These are phyloP conservation scores for Endocladia muricata DNA, from an alignment of 31 red algal species.

Conservation along the genomic window DNA sequence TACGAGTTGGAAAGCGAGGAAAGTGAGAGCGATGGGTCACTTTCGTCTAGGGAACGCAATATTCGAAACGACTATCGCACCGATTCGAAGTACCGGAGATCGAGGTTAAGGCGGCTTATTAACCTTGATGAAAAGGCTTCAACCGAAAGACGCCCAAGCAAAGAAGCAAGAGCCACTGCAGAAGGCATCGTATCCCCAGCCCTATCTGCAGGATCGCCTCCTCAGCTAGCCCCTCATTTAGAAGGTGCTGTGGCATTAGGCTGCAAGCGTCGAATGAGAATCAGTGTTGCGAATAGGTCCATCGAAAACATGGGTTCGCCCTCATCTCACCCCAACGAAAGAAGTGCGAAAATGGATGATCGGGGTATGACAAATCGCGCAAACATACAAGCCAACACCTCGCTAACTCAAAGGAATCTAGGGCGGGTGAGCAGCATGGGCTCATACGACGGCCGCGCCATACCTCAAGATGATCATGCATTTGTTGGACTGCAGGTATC, in stretches of 20 bases:
- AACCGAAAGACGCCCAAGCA: background rate
- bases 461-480: constrained; percentile 19
- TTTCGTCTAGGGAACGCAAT: background rate
- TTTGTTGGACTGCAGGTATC: constrained; percentile 12
- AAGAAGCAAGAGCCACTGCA: too few species aligned
- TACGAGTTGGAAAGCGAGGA: constrained; percentile 49
- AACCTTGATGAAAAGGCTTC: background rate
- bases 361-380: background rate
- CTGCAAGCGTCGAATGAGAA: constrained; percentile 38
- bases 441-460: constrained; percentile 7
- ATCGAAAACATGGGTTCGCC: constrained; percentile 1
- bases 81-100: too few species aligned
- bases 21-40: constrained; percentile 33
- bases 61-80: too few species aligned
- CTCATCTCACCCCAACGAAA: background rate
- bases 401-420: background rate
- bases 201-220: background rate
- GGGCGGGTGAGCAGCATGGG: constrained; percentile 30
- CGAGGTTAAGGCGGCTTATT: too few species aligned
- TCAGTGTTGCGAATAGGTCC: too few species aligned
- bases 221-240: background rate
- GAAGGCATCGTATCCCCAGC: background rate
- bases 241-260: constrained; percentile 16
- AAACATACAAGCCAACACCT: background rate
- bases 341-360: background rate